Evolutionary conservation across 2,329 filamentous ascomycete species (phyloP).

Genomic region (Dothiorella sarmentorum): DNA sequence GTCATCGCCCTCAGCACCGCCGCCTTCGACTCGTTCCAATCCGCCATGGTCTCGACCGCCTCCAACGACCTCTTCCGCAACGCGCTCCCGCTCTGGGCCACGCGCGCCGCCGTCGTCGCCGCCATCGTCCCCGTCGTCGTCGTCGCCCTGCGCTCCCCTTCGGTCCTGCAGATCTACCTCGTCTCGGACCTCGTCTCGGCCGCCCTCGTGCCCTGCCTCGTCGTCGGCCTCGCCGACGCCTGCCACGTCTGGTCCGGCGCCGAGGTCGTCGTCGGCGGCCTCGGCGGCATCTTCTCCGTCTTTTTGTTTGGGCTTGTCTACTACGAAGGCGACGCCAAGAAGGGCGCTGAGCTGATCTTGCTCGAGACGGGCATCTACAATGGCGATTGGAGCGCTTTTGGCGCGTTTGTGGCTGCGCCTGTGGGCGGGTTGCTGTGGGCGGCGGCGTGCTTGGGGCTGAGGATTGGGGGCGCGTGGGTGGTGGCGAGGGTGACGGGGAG

Average conservation of each 20-base stretch:
- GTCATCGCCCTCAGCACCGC: constrained; percentile 71
- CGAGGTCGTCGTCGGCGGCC: constrained; percentile 73
- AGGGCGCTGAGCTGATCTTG: constrained; percentile 66
- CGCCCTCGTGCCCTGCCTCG: constrained; percentile 68
- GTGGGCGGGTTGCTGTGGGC: constrained; percentile 72
- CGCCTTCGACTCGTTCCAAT: constrained; percentile 77
- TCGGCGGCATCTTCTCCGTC: constrained; percentile 74
- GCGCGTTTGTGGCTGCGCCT: constrained; percentile 74
- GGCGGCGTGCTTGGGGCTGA: constrained; percentile 56
- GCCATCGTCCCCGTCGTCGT: constrained; percentile 72
- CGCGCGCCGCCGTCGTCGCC: constrained; percentile 65
- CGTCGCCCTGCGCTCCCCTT: constrained; percentile 69
- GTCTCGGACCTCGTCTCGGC: constrained; percentile 78
- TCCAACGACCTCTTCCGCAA: constrained; percentile 86
- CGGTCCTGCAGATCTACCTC: constrained; percentile 76
- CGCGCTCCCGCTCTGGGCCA: constrained; percentile 70
- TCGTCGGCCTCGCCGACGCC: constrained; percentile 65
- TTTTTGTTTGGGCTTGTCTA: constrained; percentile 79
- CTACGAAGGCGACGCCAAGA: constrained; percentile 63
- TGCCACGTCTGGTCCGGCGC: constrained; percentile 74
- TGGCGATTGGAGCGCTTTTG: constrained; percentile 77
- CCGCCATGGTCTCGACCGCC: constrained; percentile 78
- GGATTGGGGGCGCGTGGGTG: constrained; percentile 58
- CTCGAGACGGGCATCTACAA: constrained; percentile 71
- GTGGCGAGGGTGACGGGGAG: constrained; percentile 56